A percentile compares a stretch with the other conserved stretches of the same genome.
phyloP scores from a whole-genome alignment of 1,139 yeast genomes.

The Kurtzmaniella natalensis region DNA sequence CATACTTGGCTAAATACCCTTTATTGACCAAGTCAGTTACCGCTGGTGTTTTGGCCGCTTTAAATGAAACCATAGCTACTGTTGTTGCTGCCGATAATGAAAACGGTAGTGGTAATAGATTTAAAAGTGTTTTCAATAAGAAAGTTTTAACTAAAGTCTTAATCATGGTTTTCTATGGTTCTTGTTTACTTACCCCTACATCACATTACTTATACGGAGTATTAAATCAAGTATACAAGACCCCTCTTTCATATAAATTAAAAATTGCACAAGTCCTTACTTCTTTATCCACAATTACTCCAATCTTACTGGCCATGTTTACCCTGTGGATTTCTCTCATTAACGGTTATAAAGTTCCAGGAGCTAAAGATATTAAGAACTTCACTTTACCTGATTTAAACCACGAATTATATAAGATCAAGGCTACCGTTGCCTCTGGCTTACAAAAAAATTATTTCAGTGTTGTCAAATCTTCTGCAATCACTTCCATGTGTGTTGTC shows the following conservation, averaged over 20 bases:
- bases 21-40: constrained; percentile 58
- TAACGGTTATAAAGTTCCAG: constrained; percentile 23
- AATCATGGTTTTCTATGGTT: constrained; percentile 71
- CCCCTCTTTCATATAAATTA: constrained; percentile 31
- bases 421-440: constrained; percentile 25
- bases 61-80: constrained; percentile 59
- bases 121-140: constrained; percentile 38
- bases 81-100: constrained; percentile 41
- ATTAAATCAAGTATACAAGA: constrained; percentile 40
- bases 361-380: constrained; percentile 6
- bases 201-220: constrained; percentile 57
- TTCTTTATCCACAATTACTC: constrained; percentile 61
- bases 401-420: constrained; percentile 19
- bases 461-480: constrained; percentile 61
- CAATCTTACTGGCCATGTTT: constrained; percentile 54
- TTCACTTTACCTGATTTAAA: constrained; percentile 9
- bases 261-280: constrained; percentile 58
- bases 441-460: constrained; percentile 49
- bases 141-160: constrained; percentile 55
- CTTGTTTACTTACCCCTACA: constrained; percentile 66
- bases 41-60: constrained; percentile 50
- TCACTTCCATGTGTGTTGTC: constrained; percentile 59
- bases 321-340: constrained; percentile 52
- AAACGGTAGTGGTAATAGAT: constrained; percentile 11
- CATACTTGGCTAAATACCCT: constrained; percentile 44